Conservation (phyloP, 2,329 filamentous ascomycete genomes). For the Claviceps cyperi region DNA sequence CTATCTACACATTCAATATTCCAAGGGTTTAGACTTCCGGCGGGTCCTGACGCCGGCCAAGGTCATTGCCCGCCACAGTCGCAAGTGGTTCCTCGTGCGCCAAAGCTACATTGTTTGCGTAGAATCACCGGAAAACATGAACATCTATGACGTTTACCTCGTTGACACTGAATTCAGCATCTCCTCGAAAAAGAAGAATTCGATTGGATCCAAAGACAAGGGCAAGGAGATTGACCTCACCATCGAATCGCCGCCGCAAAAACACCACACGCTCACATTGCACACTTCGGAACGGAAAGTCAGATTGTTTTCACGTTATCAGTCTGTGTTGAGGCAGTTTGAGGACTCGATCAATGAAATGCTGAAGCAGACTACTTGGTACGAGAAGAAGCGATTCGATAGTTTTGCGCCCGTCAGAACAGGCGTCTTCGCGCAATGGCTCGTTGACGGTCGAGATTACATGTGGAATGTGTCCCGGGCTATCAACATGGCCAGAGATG, state of each 20-base stretch:
- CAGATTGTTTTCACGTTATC: slow-evolving; percentile 80
- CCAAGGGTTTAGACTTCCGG: slow-evolving; percentile 76
- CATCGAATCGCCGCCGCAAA: slow-evolving; percentile 22
- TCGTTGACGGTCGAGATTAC: slow-evolving; percentile 92
- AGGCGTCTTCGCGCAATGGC: slow-evolving; percentile 84
- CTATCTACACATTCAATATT: slow-evolving; percentile 79
- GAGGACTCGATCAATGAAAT: slow-evolving; percentile 85
- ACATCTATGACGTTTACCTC: slow-evolving; percentile 97
- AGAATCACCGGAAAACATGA: slow-evolving; percentile 97
- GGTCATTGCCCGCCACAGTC: slow-evolving; percentile 68
- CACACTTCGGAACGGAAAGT: slow-evolving; percentile 85
- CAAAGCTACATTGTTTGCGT: slow-evolving; percentile 97
- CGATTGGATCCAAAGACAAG: slow-evolving; percentile 45
- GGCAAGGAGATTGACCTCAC: slow-evolving; percentile 30
- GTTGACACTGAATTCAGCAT: slow-evolving; percentile 80
- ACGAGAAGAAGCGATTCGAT: slow-evolving; percentile 69
- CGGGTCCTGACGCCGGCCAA: slow-evolving; percentile 65
- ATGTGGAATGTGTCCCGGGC: slow-evolving; percentile 99
- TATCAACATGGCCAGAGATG: slow-evolving; percentile 92
- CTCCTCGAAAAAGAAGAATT: slow-evolving; percentile 50
- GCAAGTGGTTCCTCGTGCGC: slow-evolving; percentile 96
- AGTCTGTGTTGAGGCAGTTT: slow-evolving; percentile 79
- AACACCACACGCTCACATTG: slow-evolving; percentile 80
- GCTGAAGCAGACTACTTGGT: slow-evolving; percentile 71
- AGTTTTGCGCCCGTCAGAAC: slow-evolving; percentile 85